Evolutionary conservation across 1,284 basidiomycete species (phyloP), one percentile per base, ranked within the genome.

Genomic region (Sanguinoderma infundibulare): DNA sequence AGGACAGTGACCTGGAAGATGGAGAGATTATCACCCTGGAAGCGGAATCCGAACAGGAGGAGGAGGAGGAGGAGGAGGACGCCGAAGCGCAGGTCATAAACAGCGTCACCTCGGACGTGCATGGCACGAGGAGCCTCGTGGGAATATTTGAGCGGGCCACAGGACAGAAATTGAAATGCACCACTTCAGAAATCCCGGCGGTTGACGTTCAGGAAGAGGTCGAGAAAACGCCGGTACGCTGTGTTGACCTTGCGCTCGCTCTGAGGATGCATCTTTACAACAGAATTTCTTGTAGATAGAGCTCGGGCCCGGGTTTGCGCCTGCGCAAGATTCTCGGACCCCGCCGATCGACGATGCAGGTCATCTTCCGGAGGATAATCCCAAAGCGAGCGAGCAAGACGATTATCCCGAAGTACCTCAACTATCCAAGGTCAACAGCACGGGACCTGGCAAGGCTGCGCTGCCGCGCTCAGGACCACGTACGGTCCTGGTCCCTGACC

Each of bases 1-100:
- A 57, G 3, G 62, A 64, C 14, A 64, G 58, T 49, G 62, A 64
- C 26, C 42, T 64, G 1, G 62, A 66, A 17, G 65, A 70, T 26
- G 47, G 30, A 9, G 30, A 50, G 0, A 50, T 30, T 17, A 50
- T 30, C 30, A 14, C 10, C 42, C 5, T 15, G 15, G 42, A 32
- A 24, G 20, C 5, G 5, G 28, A 49, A 24, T 10, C 17, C 2
- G 30, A 32, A 17, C 47, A 2, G 5, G 28, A 50, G 20, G 47
- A 34, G n/a, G 30, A 34, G 1, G 47, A 20, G 20, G n/a, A n/a
- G 30, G 47, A 50, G 5, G 30, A 30, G 20, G 28, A n/a, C n/a
- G 47, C 20, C 15, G 30, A 30, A 30, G 28, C 28, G 15, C 12
- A 22, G 5, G 28, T 26, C 22, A n/a, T 44, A 26, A 12, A 24